Evolutionary conservation across 2,329 filamentous ascomycete species (phyloP), one percentile per base, ranked within the genome.

Genomic region (Pezicula carpinea): DNA sequence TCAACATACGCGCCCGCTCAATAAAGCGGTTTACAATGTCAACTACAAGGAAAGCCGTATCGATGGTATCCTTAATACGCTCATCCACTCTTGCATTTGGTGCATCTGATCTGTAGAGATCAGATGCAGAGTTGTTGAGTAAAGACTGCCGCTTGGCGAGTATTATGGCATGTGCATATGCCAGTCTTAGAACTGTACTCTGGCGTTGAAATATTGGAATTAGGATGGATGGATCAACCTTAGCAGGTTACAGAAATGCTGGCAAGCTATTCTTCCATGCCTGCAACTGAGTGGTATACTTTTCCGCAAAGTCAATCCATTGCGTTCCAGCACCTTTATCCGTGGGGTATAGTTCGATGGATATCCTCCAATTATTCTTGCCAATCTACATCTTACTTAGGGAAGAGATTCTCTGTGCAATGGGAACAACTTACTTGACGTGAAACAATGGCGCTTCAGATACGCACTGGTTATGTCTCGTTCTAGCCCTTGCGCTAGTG

Each of bases 141-240:
- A 82, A 66, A 38, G 80, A 77, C 0, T 75, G 71, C 0, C 79
- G 71, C 39, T 76, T 79, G 6, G 75, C 71, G 15, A 81, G 69
- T 56, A 82, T 77, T 7, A 76, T 66, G 2, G 77, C 75, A 44
- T 82, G 78, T 4, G 69, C 72, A 51, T 79, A 73, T 0, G 76
- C 76, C 0, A 82, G 64, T 33, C 72, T 74, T 8, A 82, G 60
- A 1, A 78, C 76, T 0, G 68, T 73, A 2, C 76, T 71, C 51
- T 81, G 77, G 3, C 66, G 68, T 29, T 61, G 65, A 33, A 75
- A 74, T 4, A 64, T 68, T 0, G 69, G 66, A 10, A 76, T 71
- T 2, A 76, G 59, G 48, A 68, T 73, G 0, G 67, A 70, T 0
- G 72, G 72, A 3, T 66, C 64, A 11, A 76, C 64, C 11, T 50